Evolutionary conservation across 2,329 filamentous ascomycete species (phyloP).

Genomic region (Fusarium sacchari): DNA sequence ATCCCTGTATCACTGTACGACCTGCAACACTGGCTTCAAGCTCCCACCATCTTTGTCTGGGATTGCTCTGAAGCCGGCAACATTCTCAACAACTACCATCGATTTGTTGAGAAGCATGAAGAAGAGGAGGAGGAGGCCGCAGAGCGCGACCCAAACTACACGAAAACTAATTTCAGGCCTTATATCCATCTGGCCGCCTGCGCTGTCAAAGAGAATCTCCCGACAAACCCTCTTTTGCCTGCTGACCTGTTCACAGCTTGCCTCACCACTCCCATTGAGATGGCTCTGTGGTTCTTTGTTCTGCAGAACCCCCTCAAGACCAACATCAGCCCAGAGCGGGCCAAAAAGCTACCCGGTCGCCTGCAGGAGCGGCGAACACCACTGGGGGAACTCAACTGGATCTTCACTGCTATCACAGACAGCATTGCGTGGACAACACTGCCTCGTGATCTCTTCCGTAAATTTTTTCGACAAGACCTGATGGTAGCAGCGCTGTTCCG

Average conservation of each 20-base stretch:
- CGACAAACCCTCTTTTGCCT: slow-evolving; percentile 91
- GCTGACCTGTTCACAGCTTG: slow-evolving; percentile 97
- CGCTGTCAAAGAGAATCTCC: slow-evolving; percentile 87
- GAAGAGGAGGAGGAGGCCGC: slow-evolving; percentile 83
- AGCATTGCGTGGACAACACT: slow-evolving; percentile 98
- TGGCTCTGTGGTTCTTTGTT: slow-evolving; percentile 96
- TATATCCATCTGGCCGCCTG: slow-evolving; percentile 94
- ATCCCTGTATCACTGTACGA: slow-evolving; percentile 97
- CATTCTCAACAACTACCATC: slow-evolving; percentile 93
- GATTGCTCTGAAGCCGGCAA: slow-evolving; percentile 97
- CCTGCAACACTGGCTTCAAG: slow-evolving; percentile 93
- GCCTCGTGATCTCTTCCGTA: slow-evolving; percentile 90
- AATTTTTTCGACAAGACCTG: slow-evolving; percentile 94
- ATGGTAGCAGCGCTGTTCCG: slow-evolving; percentile 99
- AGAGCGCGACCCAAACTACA: slow-evolving; percentile 82
- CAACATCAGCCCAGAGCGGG: slow-evolving; percentile 79
- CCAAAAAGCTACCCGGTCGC: slow-evolving; percentile 88
- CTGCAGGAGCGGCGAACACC: slow-evolving; percentile 94
- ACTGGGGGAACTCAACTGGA: slow-evolving; percentile 97
- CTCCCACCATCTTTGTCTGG: slow-evolving; percentile 96
- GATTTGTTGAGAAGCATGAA: slow-evolving; percentile 94
- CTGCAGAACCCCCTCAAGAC: slow-evolving; percentile 83
- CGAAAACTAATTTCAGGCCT: slow-evolving; percentile 75
- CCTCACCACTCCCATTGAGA: slow-evolving; percentile 95
- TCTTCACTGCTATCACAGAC: slow-evolving; percentile 98